Base-by-base conservation (phyloP, 2,329 filamentous ascomycete genomes). In the Xylaria sp. region DNA sequence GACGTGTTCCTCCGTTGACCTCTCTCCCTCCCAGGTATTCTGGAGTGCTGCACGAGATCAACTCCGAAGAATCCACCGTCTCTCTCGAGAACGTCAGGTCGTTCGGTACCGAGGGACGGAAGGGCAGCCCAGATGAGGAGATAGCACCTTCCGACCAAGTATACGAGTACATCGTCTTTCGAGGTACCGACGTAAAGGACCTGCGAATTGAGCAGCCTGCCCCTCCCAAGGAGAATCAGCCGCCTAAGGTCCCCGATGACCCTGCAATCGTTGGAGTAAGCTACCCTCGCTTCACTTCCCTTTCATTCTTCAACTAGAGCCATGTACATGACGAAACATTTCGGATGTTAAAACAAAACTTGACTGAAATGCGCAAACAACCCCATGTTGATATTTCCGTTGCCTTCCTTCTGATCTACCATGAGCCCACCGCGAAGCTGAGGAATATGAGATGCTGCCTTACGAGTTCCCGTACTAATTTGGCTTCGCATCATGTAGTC, bases 121-220 rank as follows among this genome's bases (percentile, higher is more conserved):
- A 88, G 69, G 85, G 82, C 63, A 86, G 88, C 64, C 87, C 88
- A 17, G 84, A 88, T 17, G 90, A 95, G 61, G 92, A 96, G 75
- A 89, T 96, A 54, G 77, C 89, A 37, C 84, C 91, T 2, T 93
- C 91, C 29, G 88, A 94, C 58, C 90, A 90, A 71, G 84, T 96
- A 69, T 99, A 97, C 79, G 94, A 97, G 72, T 97, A 97, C 78
- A 97, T 99, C 69, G 92, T 99, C 62, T 99, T 99, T 75, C 89
- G 93, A 57, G 94, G 94, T 66, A 97, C 91, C 73, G 94, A 99
- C 79, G 94, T 99, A 70, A 99, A 99, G 77, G 94, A 99, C 73
- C 82, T 99, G 67, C 90, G 91, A 67, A 93, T 99, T 68, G 92
- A 96, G 69, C 89, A 96, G 66, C 85, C 89, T 39, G 84, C 86